Evolutionary conservation across 1,139 yeast species (phyloP).

Genomic region (Eremothecium sinecaudum): DNA sequence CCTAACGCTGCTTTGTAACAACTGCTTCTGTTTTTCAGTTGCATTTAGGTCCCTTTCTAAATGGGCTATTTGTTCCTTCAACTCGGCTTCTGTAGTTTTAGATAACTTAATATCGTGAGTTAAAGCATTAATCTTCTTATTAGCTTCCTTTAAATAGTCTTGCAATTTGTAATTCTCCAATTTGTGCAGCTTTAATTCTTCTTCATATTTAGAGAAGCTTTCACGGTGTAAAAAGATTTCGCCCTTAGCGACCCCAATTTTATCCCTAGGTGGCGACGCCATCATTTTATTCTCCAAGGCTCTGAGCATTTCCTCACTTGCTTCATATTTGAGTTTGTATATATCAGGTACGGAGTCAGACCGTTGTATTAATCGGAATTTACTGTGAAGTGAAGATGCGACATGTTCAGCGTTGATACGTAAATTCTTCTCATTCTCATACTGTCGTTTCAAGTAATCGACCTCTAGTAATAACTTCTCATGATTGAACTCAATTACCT

Average conservation of each 20-base stretch:
- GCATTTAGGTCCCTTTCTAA: conserved; percentile 23
- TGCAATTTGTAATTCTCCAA: conserved; percentile 41
- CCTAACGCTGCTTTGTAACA: conserved; percentile 35
- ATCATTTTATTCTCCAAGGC: conserved; percentile 36
- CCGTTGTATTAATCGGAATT: conserved; percentile 26
- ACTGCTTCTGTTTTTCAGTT: conserved; percentile 26
- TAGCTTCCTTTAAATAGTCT: conserved; percentile 26
- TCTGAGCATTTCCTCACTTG: conserved; percentile 39
- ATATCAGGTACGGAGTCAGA: conserved; percentile 26
- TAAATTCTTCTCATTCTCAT: conserved; percentile 31
- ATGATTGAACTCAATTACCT: conserved; percentile 24
- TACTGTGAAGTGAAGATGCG: conserved; percentile 26
- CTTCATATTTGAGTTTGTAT: conserved; percentile 33
- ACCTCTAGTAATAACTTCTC: conserved; percentile 31
- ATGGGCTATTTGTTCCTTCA: conserved; percentile 26
- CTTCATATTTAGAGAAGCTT: conserved; percentile 40
- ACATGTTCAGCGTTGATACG: conserved; percentile 29
- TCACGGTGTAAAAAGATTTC: conserved; percentile 26
- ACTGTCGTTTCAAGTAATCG: conserved; percentile 35
- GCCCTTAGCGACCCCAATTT: conserved; percentile 21
- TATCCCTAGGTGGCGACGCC: conserved; percentile 27
- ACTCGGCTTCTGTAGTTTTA: conserved; percentile 19
- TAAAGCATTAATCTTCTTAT: conserved; percentile 18
- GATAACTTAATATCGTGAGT: conserved; percentile 20
- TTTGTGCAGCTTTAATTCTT: conserved; percentile 25